Conservation (phyloP, 352 stramenopile species). For the Globisporangium perplexum region DNA sequence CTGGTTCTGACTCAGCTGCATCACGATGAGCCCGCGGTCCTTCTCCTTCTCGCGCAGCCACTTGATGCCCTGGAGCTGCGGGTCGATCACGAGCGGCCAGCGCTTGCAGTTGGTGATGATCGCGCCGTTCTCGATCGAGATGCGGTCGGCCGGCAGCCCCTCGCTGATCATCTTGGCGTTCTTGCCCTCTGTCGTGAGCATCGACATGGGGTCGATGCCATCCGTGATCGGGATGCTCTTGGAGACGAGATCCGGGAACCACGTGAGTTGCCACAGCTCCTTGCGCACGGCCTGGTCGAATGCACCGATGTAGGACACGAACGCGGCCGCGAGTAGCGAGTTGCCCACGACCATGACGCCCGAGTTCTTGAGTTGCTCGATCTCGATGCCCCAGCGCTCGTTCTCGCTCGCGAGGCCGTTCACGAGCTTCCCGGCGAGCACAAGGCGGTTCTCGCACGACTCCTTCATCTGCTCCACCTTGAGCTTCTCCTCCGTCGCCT, state of each 20-base stretch:
- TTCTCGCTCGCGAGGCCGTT: constrained; percentile 96
- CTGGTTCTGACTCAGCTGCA: constrained; percentile 95
- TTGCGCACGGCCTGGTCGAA: constrained; percentile 93
- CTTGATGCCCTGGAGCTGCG: constrained; percentile 97
- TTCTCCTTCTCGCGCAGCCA: constrained; percentile 96
- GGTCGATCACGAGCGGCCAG: constrained; percentile 97
- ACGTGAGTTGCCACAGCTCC: constrained; percentile 75
- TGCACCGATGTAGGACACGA: constrained; percentile 97
- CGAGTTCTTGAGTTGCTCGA: constrained; percentile 93
- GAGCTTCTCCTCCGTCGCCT: constrained; percentile 94
- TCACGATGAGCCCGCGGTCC: constrained; percentile 85
- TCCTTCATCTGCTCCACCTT: constrained; percentile 95
- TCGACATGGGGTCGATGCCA: constrained; percentile 91
- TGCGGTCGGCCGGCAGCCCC: constrained; percentile 94
- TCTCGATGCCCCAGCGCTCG: constrained; percentile 95
- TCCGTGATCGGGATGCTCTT: constrained; percentile 93
- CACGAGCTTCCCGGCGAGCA: constrained; percentile 93
- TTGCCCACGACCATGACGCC: constrained; percentile 95
- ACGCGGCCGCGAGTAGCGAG: constrained; percentile 94
- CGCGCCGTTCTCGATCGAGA: constrained; percentile 97
- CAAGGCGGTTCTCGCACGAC: constrained; percentile 89
- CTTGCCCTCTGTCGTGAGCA: constrained; percentile 96
- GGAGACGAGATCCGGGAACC: constrained; percentile 86
- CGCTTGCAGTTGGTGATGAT: constrained; percentile 97
- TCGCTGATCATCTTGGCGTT: constrained; percentile 98